Evolutionary conservation across 139 green algal species (phyloP), one percentile per base, ranked within the genome.

Genomic region (Dunaliella primolecta): DNA sequence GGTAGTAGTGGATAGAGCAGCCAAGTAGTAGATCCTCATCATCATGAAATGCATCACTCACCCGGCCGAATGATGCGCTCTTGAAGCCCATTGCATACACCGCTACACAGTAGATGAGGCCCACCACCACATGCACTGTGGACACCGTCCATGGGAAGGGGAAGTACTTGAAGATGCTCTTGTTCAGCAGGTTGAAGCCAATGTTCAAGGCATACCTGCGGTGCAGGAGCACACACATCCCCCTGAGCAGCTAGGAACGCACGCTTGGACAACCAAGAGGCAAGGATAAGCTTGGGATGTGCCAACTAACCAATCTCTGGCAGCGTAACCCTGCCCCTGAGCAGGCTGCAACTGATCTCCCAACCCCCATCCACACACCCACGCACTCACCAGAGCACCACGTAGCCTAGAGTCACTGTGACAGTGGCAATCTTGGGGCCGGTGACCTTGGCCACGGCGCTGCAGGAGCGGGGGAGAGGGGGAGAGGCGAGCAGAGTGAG

Each of bases 101-200:
- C 30, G 93, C 55, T 0, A 88, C 84, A 86, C 96, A 98, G 93
- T 98, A 98, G 23, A 92, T 74, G 1, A 95, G 87, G 74, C 96
- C 96, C 1, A 98, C 95, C 0, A 97, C 83, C 31, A 98, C 96
- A 87, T 98, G 96, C 3, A 98, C 88, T 2, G 94, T 96, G 29
- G 95, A 98, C 36, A 98, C 95, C 23, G 94, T 96, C 91, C 95
- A 99, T 71, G 97, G 97, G 91, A 94, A 99, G 80, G 97, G 96
- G 89, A 99, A 99, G 92, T 98, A 99, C 88, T 98, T 98, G 95
- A 98, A 99, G 84, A 99, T 97, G 37, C 91, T 92, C 94, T 99
- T 99, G 97, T 99, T 99, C 32, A 96, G 93, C 82, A 99, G 94
- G 93, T 99, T 99, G 95, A 99, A 99, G 32, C 91, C 94, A 37